These are phyloP conservation scores for Boletus pseudopeckii DNA, from an alignment of 768 basidiomycete genomes.

Conservation along the genomic window DNA sequence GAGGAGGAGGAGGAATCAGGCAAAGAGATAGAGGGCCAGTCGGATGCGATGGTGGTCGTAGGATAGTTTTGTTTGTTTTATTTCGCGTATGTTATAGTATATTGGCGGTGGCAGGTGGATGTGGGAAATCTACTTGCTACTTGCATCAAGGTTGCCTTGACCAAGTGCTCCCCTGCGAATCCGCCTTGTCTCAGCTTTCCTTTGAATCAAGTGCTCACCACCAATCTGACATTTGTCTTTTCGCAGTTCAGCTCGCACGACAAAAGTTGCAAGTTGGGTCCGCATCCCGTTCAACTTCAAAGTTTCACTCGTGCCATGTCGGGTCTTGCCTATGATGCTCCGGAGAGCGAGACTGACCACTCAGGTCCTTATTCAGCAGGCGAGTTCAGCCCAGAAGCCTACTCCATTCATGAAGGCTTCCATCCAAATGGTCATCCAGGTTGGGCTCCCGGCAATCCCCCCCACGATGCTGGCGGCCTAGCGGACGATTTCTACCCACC, in stretches of 20 bases:
- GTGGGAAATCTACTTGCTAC: slow-evolving; percentile 16
- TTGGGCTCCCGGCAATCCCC: not conserved
- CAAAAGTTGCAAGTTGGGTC: not conserved
- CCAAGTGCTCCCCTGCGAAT: not conserved
- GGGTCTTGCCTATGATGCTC: slow-evolving; percentile 28
- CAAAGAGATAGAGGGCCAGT: not conserved
- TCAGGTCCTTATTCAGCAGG: slow-evolving; percentile 5
- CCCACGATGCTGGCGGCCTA: slow-evolving; percentile 2
- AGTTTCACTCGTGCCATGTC: slow-evolving; percentile 22
- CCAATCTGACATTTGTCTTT: not conserved
- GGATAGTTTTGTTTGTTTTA: slow-evolving; percentile 9
- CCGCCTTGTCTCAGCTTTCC: not conserved
- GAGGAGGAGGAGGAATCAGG: slow-evolving; percentile 1
- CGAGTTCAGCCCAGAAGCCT: slow-evolving; percentile 2
- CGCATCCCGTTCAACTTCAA: not conserved
- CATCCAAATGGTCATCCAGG: slow-evolving; percentile 8
- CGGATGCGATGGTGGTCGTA: slow-evolving; percentile 18
- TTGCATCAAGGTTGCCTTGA: not conserved
- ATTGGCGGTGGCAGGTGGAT: not conserved
- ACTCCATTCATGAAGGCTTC: not conserved
- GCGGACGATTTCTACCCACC: slow-evolving; percentile 18
- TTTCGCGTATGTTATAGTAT: not conserved
- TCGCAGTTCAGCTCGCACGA: not conserved
- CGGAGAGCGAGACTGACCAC: slow-evolving; percentile 14
- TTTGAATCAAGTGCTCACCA: not conserved